Percentiles rank a stretch among this genome's conserved stretches.
phyloP scores from a whole-genome alignment of 495 filamentous ascomycete species.

The Penicillium cataractarum region DNA sequence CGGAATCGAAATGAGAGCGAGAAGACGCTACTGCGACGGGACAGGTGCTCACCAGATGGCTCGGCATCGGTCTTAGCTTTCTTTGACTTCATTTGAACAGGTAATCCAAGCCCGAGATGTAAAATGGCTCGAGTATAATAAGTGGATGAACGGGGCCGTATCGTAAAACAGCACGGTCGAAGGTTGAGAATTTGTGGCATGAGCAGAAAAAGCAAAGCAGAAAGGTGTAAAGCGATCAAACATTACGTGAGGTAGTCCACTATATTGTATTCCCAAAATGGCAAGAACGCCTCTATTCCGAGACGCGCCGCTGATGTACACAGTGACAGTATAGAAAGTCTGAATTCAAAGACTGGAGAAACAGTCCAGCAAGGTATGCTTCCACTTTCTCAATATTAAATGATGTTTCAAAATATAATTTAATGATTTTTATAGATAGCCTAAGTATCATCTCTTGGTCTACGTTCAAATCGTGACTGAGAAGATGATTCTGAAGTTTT shows the following conservation, averaged over 20 bases:
- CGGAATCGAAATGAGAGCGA: constrained; percentile 3
- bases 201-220: not conserved
- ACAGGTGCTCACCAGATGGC: not conserved
- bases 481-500: no score
- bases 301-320: not conserved
- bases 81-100: not conserved
- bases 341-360: not conserved
- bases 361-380: not conserved
- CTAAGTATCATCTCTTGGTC: no score
- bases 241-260: not conserved
- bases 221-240: not conserved
- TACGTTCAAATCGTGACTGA: no score
- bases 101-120: not conserved
- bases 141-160: not conserved
- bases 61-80: not conserved
- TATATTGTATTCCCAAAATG: not conserved
- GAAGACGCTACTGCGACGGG: not conserved
- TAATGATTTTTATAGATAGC: not conserved
- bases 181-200: not conserved
- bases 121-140: not conserved
- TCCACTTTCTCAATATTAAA: not conserved
- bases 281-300: constrained; percentile 2
- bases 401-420: not conserved
- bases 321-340: no score
- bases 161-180: not conserved